Evolutionary conservation across 148 eudicot species (phyloP).

Genomic region (Cornus kousa): DNA sequence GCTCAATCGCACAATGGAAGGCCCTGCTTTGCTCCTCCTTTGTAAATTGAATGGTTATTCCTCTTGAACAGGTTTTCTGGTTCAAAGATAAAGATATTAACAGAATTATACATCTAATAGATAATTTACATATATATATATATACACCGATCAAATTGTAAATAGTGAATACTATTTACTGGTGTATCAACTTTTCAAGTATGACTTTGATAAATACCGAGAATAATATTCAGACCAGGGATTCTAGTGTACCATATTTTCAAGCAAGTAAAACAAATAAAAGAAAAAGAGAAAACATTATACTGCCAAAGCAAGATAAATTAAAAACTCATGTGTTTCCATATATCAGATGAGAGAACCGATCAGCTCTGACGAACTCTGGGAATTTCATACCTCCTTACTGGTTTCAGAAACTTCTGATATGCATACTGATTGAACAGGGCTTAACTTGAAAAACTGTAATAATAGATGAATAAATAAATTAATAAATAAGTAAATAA

Average conservation of each 20-base stretch:
- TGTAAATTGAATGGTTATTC: slow-evolving; percentile 61
- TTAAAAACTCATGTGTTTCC: background rate
- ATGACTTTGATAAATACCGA: no score
- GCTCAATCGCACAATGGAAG: slow-evolving; percentile 78
- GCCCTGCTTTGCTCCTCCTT: slow-evolving; percentile 69
- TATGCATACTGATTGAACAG: slow-evolving; percentile 52
- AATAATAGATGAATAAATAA: slow-evolving; percentile 10
- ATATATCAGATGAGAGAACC: background rate
- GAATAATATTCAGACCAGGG: background rate
- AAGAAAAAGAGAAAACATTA: no score
- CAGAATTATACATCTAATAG: background rate
- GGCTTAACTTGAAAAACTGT: slow-evolving; percentile 62
- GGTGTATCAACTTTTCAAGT: background rate
- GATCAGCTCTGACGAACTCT: background rate
- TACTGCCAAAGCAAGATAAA: background rate
- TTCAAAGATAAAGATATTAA: slow-evolving; percentile 18
- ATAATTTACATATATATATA: no score
- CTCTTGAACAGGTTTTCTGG: slow-evolving; percentile 72
- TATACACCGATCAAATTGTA: background rate
- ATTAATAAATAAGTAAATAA: slow-evolving; percentile 6
- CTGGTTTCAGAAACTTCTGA: slow-evolving; percentile 43
- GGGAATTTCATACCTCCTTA: slow-evolving; percentile 47
- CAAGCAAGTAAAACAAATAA: background rate
- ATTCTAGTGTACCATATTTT: background rate
- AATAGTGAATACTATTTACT: background rate